Evolutionary conservation across 2,329 filamentous ascomycete species (phyloP).

Genomic region (Mollisia scopiformis): DNA sequence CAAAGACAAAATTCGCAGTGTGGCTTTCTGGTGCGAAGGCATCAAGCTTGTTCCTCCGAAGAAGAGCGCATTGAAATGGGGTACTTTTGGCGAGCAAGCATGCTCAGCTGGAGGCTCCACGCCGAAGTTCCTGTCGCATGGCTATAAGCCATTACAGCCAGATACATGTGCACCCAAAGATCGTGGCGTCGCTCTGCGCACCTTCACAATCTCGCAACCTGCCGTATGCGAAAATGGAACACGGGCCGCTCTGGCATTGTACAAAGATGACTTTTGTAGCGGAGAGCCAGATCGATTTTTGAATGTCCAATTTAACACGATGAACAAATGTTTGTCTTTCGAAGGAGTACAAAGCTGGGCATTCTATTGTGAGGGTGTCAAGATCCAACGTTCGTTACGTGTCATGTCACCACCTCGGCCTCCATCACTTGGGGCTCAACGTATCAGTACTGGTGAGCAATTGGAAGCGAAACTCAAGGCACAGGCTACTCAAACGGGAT

Average conservation of each 20-base stretch:
- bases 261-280: background rate
- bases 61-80: no score
- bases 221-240: background rate
- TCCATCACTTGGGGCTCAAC: no score
- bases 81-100: no score
- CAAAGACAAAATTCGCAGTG: conserved; percentile 11
- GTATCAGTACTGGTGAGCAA: no score
- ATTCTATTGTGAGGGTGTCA: background rate
- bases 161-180: no score
- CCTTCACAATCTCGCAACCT: background rate
- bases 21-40: conserved; percentile 23
- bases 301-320: background rate
- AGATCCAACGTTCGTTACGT: background rate
- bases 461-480: no score
- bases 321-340: background rate
- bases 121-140: no score
- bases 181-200: no score
- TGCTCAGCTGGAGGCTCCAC: no score
- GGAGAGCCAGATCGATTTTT: background rate
- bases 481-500: no score
- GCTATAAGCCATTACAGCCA: no score
- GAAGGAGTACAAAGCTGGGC: background rate
- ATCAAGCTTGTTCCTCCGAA: background rate
- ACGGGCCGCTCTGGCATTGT: background rate
- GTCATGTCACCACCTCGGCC: background rate